These are phyloP conservation scores for Syzygium jambos DNA, from an alignment of 345 rosid species.

Conservation along the genomic window DNA sequence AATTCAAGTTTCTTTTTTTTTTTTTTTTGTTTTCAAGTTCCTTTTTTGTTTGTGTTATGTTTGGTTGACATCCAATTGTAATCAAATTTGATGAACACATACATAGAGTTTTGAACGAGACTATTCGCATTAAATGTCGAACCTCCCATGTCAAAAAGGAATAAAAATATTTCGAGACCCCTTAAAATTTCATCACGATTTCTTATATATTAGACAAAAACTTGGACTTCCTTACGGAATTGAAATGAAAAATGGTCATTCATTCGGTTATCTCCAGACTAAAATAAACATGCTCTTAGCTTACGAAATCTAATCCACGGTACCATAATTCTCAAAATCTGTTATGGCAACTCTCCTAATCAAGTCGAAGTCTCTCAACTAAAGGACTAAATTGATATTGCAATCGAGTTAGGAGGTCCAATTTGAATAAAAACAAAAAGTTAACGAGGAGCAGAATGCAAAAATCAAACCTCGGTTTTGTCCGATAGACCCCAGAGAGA, in stretches of 20 bases:
- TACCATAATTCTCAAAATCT: not conserved
- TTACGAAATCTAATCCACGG: not conserved
- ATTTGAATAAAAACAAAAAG: not conserved
- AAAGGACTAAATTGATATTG: not conserved
- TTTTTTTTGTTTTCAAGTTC: not conserved
- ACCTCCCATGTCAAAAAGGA: not conserved
- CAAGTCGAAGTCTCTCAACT: no score
- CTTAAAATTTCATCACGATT: not conserved
- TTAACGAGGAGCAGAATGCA: not conserved
- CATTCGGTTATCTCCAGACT: rapidly evolving
- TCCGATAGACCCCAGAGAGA: no score
- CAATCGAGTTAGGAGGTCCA: not conserved
- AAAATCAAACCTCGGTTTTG: not conserved
- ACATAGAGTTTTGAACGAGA: not conserved
- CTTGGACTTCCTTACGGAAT: not conserved
- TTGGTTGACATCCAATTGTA: not conserved
- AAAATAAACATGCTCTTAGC: not conserved
- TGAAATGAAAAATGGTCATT: not conserved
- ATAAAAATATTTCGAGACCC: not conserved
- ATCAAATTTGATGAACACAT: not conserved
- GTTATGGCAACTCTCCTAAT: not conserved
- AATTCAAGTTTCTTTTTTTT: not conserved
- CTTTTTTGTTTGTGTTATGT: not conserved
- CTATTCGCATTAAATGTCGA: not conserved
- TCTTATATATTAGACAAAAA: not conserved